Evolutionary conservation across 1,284 basidiomycete species (phyloP), one percentile per base, ranked within the genome.

Genomic region (Cystobasidium sp.): DNA sequence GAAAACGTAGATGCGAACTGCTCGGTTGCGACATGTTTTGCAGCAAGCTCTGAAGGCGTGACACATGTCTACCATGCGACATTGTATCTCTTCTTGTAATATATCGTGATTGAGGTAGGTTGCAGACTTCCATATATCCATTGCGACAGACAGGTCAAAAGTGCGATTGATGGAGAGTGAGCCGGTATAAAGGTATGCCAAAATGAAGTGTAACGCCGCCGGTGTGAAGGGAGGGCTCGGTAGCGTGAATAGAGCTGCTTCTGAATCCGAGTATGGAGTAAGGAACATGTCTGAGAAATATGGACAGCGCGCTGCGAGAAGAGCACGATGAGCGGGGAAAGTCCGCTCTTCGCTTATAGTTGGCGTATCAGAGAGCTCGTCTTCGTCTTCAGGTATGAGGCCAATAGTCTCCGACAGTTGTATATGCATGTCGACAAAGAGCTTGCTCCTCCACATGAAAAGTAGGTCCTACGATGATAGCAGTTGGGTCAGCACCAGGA

Each of bases 141-240:
- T 93, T 0, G 92, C 92, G 16, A 94, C 98, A 59, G 90, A 86
- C 75, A 98, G 88, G 84, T 98, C 94, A 82, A 94, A 97, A 0
- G 91, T 90, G 20, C 96, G 87, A 80, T 97, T 92, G 81, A 97
- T 97, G 59, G 90, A 86, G 64, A 99, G 89, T 6, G 93, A 95
- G 55, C 96, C 96, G 12, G 94, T 93, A 81, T 98, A 98, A 67
- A 95, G 87, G 83, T 90, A 95, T 16, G 95, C 95, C 39, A 99
- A 88, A 37, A 93, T 93, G 81, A 98, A 98, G 82, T 97, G 94
- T 2, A 97, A 85, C 0, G 94, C 92, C 0, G 94, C 92, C 0
- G 95, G 92, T 0, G 96, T 97, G 83, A 98, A 98, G 0, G 95
- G 95, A 0, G 95, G 94, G 0, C 91, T 93, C 0, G 93, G 92